phyloP scores from a whole-genome alignment of 2,329 filamentous ascomycete species.

The Blastomyces parvus region DNA sequence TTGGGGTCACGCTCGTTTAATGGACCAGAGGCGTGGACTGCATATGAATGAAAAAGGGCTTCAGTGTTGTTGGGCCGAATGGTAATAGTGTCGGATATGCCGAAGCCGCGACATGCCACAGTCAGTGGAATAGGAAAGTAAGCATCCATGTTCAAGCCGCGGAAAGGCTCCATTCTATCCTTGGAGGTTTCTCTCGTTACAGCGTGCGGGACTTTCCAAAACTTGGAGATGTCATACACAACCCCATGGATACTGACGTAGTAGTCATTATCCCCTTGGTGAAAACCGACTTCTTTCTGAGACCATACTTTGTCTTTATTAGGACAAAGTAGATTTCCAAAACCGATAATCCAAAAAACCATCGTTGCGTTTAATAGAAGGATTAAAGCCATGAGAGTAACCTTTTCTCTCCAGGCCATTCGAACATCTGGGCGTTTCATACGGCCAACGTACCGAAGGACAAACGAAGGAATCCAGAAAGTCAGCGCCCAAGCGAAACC shows the following conservation, averaged over 20 bases:
- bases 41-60: conserved; percentile 48
- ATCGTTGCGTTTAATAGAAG: conserved; percentile 68
- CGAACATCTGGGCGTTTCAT: conserved; percentile 97
- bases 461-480: conserved; percentile 86
- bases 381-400: conserved; percentile 74
- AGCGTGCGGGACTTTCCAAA: conserved; percentile 77
- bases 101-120: conserved; percentile 64
- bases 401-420: conserved; percentile 93
- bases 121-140: conserved; percentile 76
- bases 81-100: conserved; percentile 45
- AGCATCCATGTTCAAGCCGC: conserved; percentile 66
- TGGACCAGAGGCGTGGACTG: conserved; percentile 61
- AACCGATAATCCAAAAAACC: conserved; percentile 84
- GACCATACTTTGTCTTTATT: conserved; percentile 88
- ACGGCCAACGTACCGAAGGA: conserved; percentile 70
- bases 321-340: conserved; percentile 78
- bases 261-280: conserved; percentile 65
- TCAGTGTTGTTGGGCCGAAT: conserved; percentile 53
- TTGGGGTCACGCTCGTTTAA: conserved; percentile 42
- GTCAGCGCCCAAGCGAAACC: conserved; percentile 74
- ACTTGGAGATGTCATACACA: conserved; percentile 87
- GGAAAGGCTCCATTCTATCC: conserved; percentile 63
- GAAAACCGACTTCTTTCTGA: conserved; percentile 55
- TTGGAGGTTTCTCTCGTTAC: conserved; percentile 52
- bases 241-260: conserved; percentile 80